Evolutionary conservation across 2,329 filamentous ascomycete genomes (phyloP).

Genomic region (Colletotrichum limetticola): DNA sequence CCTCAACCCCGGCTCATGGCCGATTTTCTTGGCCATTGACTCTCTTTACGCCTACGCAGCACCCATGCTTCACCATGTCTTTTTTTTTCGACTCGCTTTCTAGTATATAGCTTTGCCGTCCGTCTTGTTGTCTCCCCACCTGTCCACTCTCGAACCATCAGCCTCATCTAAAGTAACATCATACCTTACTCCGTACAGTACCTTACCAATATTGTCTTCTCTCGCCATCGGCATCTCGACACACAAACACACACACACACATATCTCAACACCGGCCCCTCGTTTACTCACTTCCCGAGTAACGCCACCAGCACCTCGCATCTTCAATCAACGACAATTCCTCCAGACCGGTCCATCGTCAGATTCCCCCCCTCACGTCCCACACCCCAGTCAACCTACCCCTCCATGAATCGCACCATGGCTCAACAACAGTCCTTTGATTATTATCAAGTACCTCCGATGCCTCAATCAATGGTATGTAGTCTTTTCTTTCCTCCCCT

Average conservation of each 20-base stretch:
- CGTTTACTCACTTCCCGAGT: background rate
- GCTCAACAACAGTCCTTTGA: constrained; percentile 32
- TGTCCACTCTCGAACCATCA: constrained; percentile 27
- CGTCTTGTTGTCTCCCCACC: constrained; percentile 30
- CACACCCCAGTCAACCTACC: constrained; percentile 8
- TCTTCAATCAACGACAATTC: background rate
- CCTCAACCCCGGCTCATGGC: constrained; percentile 4
- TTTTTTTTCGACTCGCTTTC: background rate
- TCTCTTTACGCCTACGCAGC: no score
- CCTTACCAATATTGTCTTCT: background rate
- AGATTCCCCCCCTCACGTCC: background rate
- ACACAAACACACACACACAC: background rate
- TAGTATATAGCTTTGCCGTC: constrained; percentile 31
- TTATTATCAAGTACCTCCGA: constrained; percentile 30
- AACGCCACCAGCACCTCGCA: constrained; percentile 16
- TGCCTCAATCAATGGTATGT: constrained; percentile 32
- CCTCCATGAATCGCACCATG: constrained; percentile 28
- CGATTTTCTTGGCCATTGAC: background rate
- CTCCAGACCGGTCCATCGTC: constrained; percentile 3
- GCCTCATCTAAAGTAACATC: constrained; percentile 27
- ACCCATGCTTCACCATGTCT: background rate
- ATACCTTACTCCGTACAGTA: background rate
- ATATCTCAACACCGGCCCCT: background rate
- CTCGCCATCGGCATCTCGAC: constrained; percentile 21
- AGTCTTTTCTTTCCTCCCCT: background rate